Percentiles rank a stretch among this genome's conserved stretches.
Evolutionary conservation across 148 eudicot species (phyloP).

Genomic region (Camellia lanceoleosa): DNA sequence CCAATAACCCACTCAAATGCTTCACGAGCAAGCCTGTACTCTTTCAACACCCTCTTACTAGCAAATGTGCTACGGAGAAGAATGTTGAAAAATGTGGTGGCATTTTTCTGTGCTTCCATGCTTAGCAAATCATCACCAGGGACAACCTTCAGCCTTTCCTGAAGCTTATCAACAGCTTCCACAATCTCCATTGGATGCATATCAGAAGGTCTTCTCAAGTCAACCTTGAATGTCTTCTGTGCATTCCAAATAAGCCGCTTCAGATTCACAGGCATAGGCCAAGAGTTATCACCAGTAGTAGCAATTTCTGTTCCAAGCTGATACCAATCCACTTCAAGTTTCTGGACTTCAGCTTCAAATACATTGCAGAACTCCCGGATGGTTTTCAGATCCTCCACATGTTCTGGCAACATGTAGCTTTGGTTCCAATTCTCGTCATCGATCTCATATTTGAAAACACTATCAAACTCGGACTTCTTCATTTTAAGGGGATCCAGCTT

Average conservation of each 20-base stretch:
- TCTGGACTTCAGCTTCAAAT: slow-evolving; percentile 91
- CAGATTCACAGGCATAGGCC: slow-evolving; percentile 97
- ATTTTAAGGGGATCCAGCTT: slow-evolving; percentile 81
- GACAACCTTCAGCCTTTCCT: slow-evolving; percentile 90
- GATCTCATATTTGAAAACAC: slow-evolving; percentile 58
- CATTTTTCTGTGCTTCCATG: slow-evolving; percentile 95
- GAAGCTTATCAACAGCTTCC: slow-evolving; percentile 96
- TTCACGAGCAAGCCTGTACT: slow-evolving; percentile 83
- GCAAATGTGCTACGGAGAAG: slow-evolving; percentile 92
- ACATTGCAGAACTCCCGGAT: slow-evolving; percentile 93
- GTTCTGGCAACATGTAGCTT: slow-evolving; percentile 78
- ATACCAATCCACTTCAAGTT: slow-evolving; percentile 78
- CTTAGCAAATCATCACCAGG: slow-evolving; percentile 92
- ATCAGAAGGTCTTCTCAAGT: slow-evolving; percentile 77
- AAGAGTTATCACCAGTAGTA: slow-evolving; percentile 83
- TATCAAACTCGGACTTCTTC: slow-evolving; percentile 66
- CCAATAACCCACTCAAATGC: slow-evolving; percentile 99
- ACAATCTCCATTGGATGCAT: slow-evolving; percentile 99
- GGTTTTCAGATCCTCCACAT: slow-evolving; percentile 83
- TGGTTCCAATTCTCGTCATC: slow-evolving; percentile 90
- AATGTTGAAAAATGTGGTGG: slow-evolving; percentile 89
- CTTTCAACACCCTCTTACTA: slow-evolving; percentile 87
- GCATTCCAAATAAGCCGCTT: slow-evolving; percentile 89
- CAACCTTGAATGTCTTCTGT: slow-evolving; percentile 89
- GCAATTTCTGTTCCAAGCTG: slow-evolving; percentile 94